Base-by-base conservation (phyloP, 129 eudicot genomes). In the Logfia minima region DNA sequence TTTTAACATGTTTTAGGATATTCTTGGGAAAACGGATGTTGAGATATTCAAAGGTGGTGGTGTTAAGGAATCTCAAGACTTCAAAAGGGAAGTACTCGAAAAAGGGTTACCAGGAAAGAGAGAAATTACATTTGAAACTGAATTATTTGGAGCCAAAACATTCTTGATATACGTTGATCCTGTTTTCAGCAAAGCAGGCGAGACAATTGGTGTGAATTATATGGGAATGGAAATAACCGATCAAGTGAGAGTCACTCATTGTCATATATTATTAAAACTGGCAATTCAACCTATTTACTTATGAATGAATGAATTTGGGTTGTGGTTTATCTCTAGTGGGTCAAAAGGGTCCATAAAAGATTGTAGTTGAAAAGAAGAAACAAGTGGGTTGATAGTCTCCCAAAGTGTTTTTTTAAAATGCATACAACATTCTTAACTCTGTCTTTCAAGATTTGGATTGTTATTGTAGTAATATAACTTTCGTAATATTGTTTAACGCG, bases 211-310 rank as follows among this genome's bases (percentile, higher is more conserved):
- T 68, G 96, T 93, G 4, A 93, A 93, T 85, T 93, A 90, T 72
- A 90, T 93, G 89, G 97, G 97, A n/a, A 93, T 93, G 98, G 98
- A 93, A 82, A 89, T 93, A 39, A 93, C 98, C n/a, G 97, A 93
- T 83, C 98, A 93, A 96, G 98, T 90, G 45, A 87, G 51, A 53
- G 60, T 53, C 21, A 53, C 19, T 0, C 19, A 53, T 53, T 53
- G 22, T 53, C 60, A 53, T 53, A 10, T 11, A 14, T 10, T 53
- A 1, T 53, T 53, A 53, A n/a, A 53, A 53, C 19, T 16, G 19
- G 60, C 22, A 53, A n/a, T 11, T 53, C 8, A 22, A 53, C 19
- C 21, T 22, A 53, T 16, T 16, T 53, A 53, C 22, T 53, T 17
- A 17, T 53, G 19, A 53, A 17, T 52, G 58, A 5, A 21, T 53